Percentiles rank a stretch among this genome's conserved stretches.
Conservation (phyloP, 768 basidiomycete genomes). For the Collybia mongolica region DNA sequence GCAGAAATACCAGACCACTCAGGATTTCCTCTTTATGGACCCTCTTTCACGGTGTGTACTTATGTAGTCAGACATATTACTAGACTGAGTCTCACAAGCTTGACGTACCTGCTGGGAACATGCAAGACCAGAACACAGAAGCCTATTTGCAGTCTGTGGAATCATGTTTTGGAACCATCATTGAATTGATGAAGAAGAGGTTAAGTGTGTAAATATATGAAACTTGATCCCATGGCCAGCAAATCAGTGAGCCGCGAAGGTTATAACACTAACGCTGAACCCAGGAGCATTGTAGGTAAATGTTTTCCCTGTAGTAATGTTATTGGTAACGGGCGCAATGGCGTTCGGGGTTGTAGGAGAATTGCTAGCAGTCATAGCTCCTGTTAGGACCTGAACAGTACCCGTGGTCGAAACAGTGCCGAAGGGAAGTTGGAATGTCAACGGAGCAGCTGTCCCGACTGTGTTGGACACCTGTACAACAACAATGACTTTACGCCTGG, state of each 20-base stretch:
- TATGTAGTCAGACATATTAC: neutral
- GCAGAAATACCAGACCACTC: conserved; percentile 74
- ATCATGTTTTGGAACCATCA: conserved; percentile 33
- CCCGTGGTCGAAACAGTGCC: conserved; percentile 40
- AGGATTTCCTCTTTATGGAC: conserved; percentile 70
- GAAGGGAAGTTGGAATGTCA: conserved; percentile 60
- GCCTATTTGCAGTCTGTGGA: conserved; percentile 52
- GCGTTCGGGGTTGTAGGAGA: conserved; percentile 47
- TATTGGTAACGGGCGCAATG: conserved; percentile 44
- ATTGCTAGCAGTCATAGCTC: conserved; percentile 51
- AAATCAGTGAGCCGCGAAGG: conserved; percentile 21
- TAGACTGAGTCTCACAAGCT: conserved; percentile 32
- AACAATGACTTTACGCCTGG: neutral
- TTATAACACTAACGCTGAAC: conserved; percentile 39
- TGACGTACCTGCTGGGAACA: conserved; percentile 70
- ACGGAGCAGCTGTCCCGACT: conserved; percentile 29
- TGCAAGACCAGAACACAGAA: conserved; percentile 69
- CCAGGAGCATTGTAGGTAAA: conserved; percentile 57
- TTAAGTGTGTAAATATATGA: conserved; percentile 3
- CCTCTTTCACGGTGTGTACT: conserved; percentile 61
- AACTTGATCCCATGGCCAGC: too few relatives aligned
- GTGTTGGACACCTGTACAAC: conserved; percentile 52
- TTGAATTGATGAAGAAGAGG: conserved; percentile 27
- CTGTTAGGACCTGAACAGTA: conserved; percentile 48
- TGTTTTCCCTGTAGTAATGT: conserved; percentile 44